Evolutionary conservation across 2,329 filamentous ascomycete species (phyloP).

Genomic region (Diaporthe vaccinii): DNA sequence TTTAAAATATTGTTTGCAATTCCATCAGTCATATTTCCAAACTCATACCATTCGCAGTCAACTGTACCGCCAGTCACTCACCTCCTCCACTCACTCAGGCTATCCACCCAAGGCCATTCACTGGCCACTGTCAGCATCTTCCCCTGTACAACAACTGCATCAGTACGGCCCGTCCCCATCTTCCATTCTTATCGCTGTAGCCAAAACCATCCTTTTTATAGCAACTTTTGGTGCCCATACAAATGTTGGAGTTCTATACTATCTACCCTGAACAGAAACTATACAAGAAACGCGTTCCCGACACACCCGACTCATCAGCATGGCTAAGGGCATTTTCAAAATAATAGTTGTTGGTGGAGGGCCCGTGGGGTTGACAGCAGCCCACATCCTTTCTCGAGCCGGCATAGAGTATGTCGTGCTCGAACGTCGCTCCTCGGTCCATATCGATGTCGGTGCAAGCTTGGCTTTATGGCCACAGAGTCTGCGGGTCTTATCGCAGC

Average conservation of each 20-base stretch:
- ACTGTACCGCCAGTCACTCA: not conserved
- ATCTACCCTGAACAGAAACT: too few relatives aligned
- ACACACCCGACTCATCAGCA: not conserved
- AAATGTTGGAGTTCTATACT: fast-evolving
- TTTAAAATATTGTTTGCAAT: not conserved
- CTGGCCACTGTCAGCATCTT: not conserved
- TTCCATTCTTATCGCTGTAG: not conserved
- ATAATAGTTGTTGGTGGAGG: constrained; percentile 50
- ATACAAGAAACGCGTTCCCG: not conserved
- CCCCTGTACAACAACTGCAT: not conserved
- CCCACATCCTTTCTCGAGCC: constrained; percentile 48
- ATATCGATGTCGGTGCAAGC: constrained; percentile 49
- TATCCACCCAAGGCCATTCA: not conserved
- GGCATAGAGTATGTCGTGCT: constrained; percentile 56
- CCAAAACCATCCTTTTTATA: not conserved
- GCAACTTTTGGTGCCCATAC: too few relatives aligned
- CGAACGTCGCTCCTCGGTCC: constrained; percentile 48
- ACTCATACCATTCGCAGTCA: not conserved
- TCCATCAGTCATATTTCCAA: not conserved
- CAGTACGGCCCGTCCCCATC: fast-evolving
- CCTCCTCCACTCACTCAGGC: not conserved
- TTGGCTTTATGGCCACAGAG: constrained; percentile 49
- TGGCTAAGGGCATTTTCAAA: constrained; percentile 36
- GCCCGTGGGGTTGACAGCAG: constrained; percentile 48
- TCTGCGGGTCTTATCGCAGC: constrained; percentile 51